These are phyloP conservation scores for Aspergillus calidoustus DNA, from an alignment of 2,329 filamentous ascomycete species.

Conservation along the genomic window DNA sequence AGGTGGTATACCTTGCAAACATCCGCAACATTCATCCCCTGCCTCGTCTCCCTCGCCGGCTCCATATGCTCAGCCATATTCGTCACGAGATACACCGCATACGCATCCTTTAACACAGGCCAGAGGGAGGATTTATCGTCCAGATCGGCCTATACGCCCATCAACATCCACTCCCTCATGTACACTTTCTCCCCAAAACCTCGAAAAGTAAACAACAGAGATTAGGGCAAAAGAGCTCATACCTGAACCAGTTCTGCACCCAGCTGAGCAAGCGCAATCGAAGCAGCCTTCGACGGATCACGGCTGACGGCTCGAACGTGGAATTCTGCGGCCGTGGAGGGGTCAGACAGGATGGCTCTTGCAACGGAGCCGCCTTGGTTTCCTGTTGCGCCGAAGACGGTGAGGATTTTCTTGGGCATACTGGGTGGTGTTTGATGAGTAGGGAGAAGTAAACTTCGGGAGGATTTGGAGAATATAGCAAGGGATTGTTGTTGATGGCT, in stretches of 20 bases:
- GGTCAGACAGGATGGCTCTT: constrained; percentile 42
- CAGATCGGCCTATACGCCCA: constrained; percentile 51
- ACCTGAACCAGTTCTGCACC: constrained; percentile 55
- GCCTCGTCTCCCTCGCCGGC: constrained; percentile 18
- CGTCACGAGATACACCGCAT: constrained; percentile 45
- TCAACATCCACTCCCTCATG: neutral
- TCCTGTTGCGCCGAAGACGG: constrained; percentile 61
- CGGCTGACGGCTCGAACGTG: constrained; percentile 59
- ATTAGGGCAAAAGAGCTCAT: too few relatives aligned
- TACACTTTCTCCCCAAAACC: neutral
- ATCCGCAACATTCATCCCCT: constrained; percentile 28
- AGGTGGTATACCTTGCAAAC: constrained; percentile 29
- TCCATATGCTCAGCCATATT: constrained; percentile 12
- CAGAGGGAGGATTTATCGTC: constrained; percentile 51
- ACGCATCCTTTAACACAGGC: constrained; percentile 50
- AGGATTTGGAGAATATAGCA: neutral
- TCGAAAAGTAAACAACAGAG: too few relatives aligned
- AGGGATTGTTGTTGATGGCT: too few relatives aligned
- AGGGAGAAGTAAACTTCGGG: neutral
- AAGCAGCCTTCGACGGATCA: constrained; percentile 48
- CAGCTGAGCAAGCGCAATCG: constrained; percentile 47
- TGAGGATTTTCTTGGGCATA: constrained; percentile 47
- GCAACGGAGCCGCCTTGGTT: constrained; percentile 62
- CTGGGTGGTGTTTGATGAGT: neutral
- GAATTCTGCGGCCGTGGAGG: constrained; percentile 50